phyloP scores from a whole-genome alignment of 169 alveolate species.

The Eimeria sp. region DNA sequence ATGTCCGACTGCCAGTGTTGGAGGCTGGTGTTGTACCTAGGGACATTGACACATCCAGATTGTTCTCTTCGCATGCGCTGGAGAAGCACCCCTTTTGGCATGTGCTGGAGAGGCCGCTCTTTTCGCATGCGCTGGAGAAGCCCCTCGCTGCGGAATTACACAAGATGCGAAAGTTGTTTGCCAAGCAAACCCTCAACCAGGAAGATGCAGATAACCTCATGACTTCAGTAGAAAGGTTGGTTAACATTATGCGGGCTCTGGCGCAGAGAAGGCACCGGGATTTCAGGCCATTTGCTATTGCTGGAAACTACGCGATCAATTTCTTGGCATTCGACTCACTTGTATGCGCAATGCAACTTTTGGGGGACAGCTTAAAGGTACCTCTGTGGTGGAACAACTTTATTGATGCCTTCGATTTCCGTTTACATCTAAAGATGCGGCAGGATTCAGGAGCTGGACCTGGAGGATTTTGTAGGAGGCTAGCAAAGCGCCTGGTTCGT shows the following conservation, averaged over 20 bases:
- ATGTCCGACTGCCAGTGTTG: background rate
- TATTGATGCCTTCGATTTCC: background rate
- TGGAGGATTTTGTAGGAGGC: background rate
- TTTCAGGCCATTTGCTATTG: background rate
- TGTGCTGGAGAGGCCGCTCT: too few relatives aligned
- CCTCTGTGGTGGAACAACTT: background rate
- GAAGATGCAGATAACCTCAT: background rate
- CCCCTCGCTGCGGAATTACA: background rate
- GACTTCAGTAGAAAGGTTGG: background rate
- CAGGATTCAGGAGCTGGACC: background rate
- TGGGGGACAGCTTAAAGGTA: background rate
- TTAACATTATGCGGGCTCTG: background rate
- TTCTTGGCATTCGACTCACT: conserved; percentile 15
- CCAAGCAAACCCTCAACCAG: background rate
- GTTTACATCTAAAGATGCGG: background rate
- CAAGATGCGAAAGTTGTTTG: background rate
- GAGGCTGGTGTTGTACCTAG: conserved; percentile 9
- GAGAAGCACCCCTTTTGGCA: background rate
- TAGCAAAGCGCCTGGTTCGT: background rate
- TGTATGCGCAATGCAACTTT: background rate
- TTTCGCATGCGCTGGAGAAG: too few relatives aligned
- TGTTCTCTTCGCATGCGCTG: background rate
- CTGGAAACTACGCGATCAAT: background rate
- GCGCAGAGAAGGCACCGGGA: background rate
- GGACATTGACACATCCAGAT: background rate